Percentiles rank a stretch among this genome's conserved stretches.
Conservation (phyloP, 2,329 filamentous ascomycete genomes). For the Acrocalymma vagum region DNA sequence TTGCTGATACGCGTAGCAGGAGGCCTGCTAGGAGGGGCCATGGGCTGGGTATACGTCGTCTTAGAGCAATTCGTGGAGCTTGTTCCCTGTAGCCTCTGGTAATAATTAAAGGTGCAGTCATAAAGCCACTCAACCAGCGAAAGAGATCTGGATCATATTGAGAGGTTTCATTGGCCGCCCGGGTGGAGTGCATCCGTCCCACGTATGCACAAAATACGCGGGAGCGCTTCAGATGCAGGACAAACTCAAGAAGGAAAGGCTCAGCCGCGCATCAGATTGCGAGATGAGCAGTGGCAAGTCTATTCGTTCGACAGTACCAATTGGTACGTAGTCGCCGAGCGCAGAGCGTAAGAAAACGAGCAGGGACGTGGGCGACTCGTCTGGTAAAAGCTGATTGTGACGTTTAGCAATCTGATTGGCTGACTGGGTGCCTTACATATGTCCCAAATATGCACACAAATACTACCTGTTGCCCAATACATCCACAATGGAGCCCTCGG, state of each 20-base stretch:
- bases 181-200: constrained; percentile 25
- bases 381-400: constrained; percentile 24
- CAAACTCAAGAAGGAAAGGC: constrained; percentile 23
- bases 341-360: constrained; percentile 29
- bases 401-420: constrained; percentile 41
- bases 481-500: constrained; percentile 25
- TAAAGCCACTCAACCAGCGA: too few relatives aligned
- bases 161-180: constrained; percentile 26
- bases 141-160: too few relatives aligned
- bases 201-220: constrained; percentile 36
- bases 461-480: constrained; percentile 41
- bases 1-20: too few relatives aligned
- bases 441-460: constrained; percentile 43
- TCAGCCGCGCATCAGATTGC: constrained; percentile 17
- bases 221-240: constrained; percentile 38
- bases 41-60: too few relatives aligned
- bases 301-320: constrained; percentile 22
- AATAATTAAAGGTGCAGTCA: not conserved
- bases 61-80: too few relatives aligned
- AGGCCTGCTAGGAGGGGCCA: too few relatives aligned
- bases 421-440: constrained; percentile 32
- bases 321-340: constrained; percentile 25
- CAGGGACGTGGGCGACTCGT: constrained; percentile 26
- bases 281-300: constrained; percentile 27
- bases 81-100: too few relatives aligned